Percentiles rank a stretch among this genome's conserved stretches.
Conservation (phyloP, 2,329 filamentous ascomycete species). For the Proliferodiscus dingleyae region DNA sequence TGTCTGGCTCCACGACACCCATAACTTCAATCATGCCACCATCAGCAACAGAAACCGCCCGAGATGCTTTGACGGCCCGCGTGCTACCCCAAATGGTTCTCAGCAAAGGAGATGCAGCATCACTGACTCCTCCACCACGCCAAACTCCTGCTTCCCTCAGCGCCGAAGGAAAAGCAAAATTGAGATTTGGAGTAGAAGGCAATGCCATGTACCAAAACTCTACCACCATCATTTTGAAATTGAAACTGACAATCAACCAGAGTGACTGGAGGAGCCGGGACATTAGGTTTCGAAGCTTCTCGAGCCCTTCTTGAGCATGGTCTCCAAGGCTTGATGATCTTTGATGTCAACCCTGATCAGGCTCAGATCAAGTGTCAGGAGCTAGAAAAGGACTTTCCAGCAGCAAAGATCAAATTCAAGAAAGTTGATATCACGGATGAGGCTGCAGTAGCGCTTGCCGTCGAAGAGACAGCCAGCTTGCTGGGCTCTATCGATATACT, state of each 20-base stretch:
- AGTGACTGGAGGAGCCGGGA: constrained; percentile 63
- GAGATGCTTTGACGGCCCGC: constrained; percentile 34
- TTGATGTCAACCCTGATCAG: constrained; percentile 48
- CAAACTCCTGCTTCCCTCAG: constrained; percentile 39
- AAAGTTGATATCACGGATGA: constrained; percentile 57
- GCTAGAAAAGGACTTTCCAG: constrained; percentile 51
- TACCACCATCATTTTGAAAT: neutral
- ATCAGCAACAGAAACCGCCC: constrained; percentile 5
- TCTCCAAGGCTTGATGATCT: constrained; percentile 51
- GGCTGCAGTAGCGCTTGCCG: constrained; percentile 39
- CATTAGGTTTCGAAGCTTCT: constrained; percentile 52
- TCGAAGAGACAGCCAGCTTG: constrained; percentile 35
- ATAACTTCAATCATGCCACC: neutral
- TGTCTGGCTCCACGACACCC: too few relatives aligned
- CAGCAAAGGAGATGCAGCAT: constrained; percentile 37
- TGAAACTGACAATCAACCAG: neutral
- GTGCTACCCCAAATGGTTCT: constrained; percentile 39
- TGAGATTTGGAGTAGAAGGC: constrained; percentile 47
- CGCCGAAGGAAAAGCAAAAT: constrained; percentile 33
- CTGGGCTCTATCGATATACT: constrained; percentile 45
- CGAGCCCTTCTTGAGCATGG: constrained; percentile 66
- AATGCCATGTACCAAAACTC: constrained; percentile 39
- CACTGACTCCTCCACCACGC: constrained; percentile 40
- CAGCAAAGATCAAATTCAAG: constrained; percentile 43
- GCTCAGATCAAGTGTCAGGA: constrained; percentile 38